Evolutionary conservation across 768 basidiomycete species (phyloP).

Genomic region (Boletus reticuloceps): DNA sequence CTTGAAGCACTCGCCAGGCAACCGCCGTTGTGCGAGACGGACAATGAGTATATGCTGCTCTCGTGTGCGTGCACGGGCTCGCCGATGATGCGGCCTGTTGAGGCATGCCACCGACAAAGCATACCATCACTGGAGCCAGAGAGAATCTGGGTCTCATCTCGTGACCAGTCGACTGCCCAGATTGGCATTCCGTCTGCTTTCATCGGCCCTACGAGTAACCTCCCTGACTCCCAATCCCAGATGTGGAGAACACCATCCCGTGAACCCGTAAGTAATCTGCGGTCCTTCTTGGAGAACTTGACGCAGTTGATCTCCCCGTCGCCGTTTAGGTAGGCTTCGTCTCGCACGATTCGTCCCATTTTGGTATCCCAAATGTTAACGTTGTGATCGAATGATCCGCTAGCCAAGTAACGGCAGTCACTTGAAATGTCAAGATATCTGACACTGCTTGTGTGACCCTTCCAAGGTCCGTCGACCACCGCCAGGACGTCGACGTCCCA

Average conservation of each 20-base stretch:
- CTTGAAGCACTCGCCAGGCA: constrained; percentile 30
- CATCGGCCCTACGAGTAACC: constrained; percentile 27
- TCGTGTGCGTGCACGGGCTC: constrained; percentile 22
- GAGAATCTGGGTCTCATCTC: constrained; percentile 26
- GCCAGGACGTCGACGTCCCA: constrained; percentile 26
- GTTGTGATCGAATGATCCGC: constrained; percentile 32
- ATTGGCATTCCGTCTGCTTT: constrained; percentile 19
- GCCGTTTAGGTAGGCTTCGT: constrained; percentile 20
- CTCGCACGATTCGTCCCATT: constrained; percentile 24
- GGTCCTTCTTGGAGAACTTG: constrained; percentile 25
- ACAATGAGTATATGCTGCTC: constrained; percentile 27
- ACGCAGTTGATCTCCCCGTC: constrained; percentile 28
- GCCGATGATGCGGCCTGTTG: constrained; percentile 20
- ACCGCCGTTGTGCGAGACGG: constrained; percentile 27
- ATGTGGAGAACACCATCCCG: constrained; percentile 27
- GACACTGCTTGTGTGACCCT: constrained; percentile 24
- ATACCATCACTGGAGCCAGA: constrained; percentile 23
- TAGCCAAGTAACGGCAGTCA: constrained; percentile 28
- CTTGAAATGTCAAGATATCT: constrained; percentile 28
- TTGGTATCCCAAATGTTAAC: constrained; percentile 30
- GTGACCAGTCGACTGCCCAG: constrained; percentile 32
- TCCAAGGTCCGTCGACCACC: constrained; percentile 21
- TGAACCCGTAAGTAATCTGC: constrained; percentile 29
- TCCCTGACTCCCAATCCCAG: constrained; percentile 28
- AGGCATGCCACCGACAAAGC: constrained; percentile 24